Evolutionary conservation across 2,329 filamentous ascomycete species (phyloP), one percentile per base, ranked within the genome.

Genomic region (Dactylellina leptospora): DNA sequence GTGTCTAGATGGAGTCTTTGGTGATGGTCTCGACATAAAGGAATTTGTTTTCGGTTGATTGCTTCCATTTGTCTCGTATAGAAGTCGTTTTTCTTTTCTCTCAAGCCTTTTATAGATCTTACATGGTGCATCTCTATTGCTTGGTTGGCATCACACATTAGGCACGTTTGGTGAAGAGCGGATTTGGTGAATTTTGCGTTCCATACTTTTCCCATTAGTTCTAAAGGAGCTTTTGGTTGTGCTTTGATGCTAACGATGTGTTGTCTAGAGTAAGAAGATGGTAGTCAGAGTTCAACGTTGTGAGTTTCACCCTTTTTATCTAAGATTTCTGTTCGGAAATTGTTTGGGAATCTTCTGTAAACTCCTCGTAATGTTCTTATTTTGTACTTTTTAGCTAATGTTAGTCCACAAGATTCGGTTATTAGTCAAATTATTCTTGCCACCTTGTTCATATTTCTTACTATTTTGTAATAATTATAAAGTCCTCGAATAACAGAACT

Each of bases 371-470:
- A 10, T 18, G 48, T 23, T 22, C 22, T 53, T 8, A 53, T 3
- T 53, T 53, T 53, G 22, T 30, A 53, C 23, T 53, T 53, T 53
- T 23, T 27, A 3, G 48, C 48, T 11, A 53, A n/a, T 3, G 48
- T 53, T 30, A 23, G 13, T 6, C n/a, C 48, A 6, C n/a, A 18
- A 4, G 48, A 53, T 53, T 53, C n/a, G n/a, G n/a, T 53, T 3
- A 53, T 5, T 28, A 53, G 22, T 28, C 48, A 53, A 4, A 53
- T 22, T 3, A 53, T 18, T 5, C 22, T 30, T 8, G n/a, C 16
- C 18, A 53, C 4, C 16, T 53, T 30, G 5, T 23, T 18, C 16
- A 13, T 10, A 28, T 53, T 53, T 53, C 30, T 10, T 3, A 23
- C 48, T 5, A 53, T 18, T n/a, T 13, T 53, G 22, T 53, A 53